Evolutionary conservation across 352 stramenopile species (phyloP).

Genomic region (Phytophthora citricola): DNA sequence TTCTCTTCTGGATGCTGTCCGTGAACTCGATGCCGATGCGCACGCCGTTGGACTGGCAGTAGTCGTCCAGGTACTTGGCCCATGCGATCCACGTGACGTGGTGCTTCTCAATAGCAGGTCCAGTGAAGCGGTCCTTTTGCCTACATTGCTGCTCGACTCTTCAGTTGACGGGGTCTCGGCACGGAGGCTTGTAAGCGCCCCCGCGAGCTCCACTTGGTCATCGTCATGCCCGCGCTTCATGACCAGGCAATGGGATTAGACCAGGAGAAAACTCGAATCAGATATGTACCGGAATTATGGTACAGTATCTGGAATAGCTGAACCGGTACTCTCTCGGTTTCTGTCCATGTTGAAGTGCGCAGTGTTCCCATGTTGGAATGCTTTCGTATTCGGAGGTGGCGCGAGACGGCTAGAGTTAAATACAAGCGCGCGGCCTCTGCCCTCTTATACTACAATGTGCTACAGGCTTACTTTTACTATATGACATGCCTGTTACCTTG

Average conservation of each 20-base stretch:
- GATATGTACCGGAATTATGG: background rate
- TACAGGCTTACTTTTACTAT: slow-evolving; percentile 54
- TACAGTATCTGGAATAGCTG: slow-evolving; percentile 1
- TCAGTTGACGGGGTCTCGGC: background rate
- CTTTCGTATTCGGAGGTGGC: slow-evolving; percentile 37
- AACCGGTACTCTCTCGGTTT: background rate
- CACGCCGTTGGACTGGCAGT: slow-evolving; percentile 7
- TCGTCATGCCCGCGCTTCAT: slow-evolving; percentile 11
- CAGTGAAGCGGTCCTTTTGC: background rate
- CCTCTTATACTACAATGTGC: slow-evolving; percentile 49
- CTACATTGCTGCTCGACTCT: background rate
- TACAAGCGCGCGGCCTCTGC: slow-evolving; percentile 33
- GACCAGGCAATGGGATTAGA: slow-evolving; percentile 2
- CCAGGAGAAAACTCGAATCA: slow-evolving; percentile 1
- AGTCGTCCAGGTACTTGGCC: slow-evolving; percentile 14
- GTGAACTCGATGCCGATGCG: slow-evolving; percentile 19
- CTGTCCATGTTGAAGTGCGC: background rate
- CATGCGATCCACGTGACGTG: slow-evolving; percentile 12
- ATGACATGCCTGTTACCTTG: slow-evolving; percentile 48
- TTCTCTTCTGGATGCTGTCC: slow-evolving; percentile 17
- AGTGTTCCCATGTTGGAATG: background rate
- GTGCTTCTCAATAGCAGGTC: slow-evolving; percentile 6
- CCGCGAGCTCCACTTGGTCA: slow-evolving; percentile 16
- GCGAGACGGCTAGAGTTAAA: slow-evolving; percentile 30
- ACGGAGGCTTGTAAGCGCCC: slow-evolving; percentile 12